These are phyloP conservation scores for Micromonas commoda DNA, from an alignment of 139 green algal genomes.

Conservation along the genomic window DNA sequence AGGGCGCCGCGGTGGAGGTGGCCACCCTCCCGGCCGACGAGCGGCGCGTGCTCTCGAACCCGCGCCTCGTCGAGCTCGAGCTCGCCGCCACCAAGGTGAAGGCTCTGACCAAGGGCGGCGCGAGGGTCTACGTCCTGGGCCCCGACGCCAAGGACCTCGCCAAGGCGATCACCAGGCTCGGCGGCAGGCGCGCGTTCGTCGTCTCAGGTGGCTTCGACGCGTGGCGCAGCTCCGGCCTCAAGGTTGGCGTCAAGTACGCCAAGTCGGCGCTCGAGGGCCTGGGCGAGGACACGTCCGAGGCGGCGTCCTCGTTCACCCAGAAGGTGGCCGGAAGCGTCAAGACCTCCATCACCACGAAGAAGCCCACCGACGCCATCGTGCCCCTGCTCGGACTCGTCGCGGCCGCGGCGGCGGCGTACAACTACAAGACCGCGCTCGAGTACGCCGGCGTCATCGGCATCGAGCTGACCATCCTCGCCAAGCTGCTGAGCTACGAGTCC, in stretches of 20 bases:
- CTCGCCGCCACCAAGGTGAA: neutral
- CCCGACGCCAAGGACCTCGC: slow-evolving; percentile 4
- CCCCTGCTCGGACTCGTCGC: neutral
- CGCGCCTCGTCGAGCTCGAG: neutral
- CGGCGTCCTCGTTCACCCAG: neutral
- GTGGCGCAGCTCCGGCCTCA: neutral
- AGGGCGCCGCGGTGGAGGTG: neutral
- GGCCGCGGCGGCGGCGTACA: neutral
- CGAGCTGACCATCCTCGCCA: neutral
- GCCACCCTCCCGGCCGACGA: neutral
- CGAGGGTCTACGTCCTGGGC: slow-evolving; percentile 9
- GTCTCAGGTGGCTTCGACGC: slow-evolving; percentile 1
- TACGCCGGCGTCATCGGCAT: slow-evolving; percentile 11
- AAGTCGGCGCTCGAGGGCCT: neutral
- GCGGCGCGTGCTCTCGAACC: neutral
- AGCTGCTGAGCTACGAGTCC: neutral
- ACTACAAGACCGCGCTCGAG: slow-evolving; percentile 13
- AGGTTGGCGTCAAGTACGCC: neutral
- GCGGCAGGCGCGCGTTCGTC: neutral
- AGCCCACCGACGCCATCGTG: neutral
- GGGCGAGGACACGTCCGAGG: slow-evolving; percentile 11
- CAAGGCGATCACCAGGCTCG: neutral
- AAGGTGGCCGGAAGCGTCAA: neutral
- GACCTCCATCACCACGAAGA: neutral
- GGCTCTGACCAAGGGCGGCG: neutral